phyloP scores from a whole-genome alignment of 768 basidiomycete species.

The Agrocybe chaxingu region DNA sequence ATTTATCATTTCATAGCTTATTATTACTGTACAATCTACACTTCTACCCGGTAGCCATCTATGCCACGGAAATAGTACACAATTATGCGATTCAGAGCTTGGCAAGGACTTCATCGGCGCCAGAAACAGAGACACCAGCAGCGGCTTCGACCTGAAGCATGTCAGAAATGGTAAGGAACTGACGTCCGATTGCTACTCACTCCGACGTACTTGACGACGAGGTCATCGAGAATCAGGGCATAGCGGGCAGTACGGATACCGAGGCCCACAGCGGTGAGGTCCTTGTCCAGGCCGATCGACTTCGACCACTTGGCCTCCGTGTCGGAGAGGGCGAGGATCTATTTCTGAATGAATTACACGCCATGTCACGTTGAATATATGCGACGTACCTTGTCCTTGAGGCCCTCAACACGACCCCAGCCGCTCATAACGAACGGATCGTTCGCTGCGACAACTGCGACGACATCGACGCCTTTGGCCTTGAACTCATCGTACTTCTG shows the following conservation, averaged over 20 bases:
- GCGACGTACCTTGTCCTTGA: slow-evolving; percentile 60
- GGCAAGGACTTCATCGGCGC: slow-evolving; percentile 58
- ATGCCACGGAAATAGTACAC: background rate
- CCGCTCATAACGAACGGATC: slow-evolving; percentile 75
- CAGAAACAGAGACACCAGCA: slow-evolving; percentile 51
- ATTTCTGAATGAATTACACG: slow-evolving; percentile 1
- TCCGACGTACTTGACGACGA: slow-evolving; percentile 64
- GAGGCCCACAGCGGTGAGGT: slow-evolving; percentile 46
- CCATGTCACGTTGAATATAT: background rate
- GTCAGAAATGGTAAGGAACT: slow-evolving; percentile 5
- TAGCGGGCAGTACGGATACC: slow-evolving; percentile 61
- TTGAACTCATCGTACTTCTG: slow-evolving; percentile 70
- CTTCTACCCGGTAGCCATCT: background rate
- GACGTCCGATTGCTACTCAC: slow-evolving; percentile 29
- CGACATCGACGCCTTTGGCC: slow-evolving; percentile 70
- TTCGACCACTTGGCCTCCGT: slow-evolving; percentile 52
- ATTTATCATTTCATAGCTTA: background rate
- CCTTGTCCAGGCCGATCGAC: slow-evolving; percentile 49
- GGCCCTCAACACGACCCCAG: slow-evolving; percentile 54
- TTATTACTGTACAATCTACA: slow-evolving; percentile 4
- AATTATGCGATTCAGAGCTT: slow-evolving; percentile 25
- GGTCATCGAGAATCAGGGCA: slow-evolving; percentile 64
- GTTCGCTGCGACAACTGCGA: slow-evolving; percentile 76
- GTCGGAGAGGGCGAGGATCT: slow-evolving; percentile 65
- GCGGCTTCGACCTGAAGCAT: slow-evolving; percentile 44